Evolutionary conservation across 192 early-diverging fungal genomes (phyloP).

Genomic region (Mortierella antarctica): DNA sequence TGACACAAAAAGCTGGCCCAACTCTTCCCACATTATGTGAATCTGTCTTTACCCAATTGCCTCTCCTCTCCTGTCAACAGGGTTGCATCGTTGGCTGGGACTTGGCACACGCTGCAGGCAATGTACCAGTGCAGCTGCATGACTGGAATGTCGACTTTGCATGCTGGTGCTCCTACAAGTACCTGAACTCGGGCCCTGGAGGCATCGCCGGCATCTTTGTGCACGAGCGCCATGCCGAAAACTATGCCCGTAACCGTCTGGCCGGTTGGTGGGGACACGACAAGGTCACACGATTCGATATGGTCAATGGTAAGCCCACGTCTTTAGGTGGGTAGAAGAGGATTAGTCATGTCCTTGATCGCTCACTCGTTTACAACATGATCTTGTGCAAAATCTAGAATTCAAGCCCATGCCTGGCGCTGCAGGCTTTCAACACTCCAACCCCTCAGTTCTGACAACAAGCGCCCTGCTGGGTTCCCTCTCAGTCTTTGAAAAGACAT

Average conservation of each 20-base stretch:
- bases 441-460: conserved; percentile 84
- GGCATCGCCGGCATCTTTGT: conserved; percentile 94
- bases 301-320: conserved; percentile 71
- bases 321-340: not conserved
- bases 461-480: conserved; percentile 82
- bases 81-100: conserved; percentile 95
- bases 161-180: conserved; percentile 99
- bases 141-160: conserved; percentile 99
- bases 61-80: conserved; percentile 41
- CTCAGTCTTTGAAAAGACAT: conserved; percentile 80
- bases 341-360: not conserved
- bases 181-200: conserved; percentile 97
- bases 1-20: not conserved
- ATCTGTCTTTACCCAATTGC: too few relatives aligned
- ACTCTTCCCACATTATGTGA: too few relatives aligned
- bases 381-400: conserved; percentile 15
- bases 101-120: conserved; percentile 95
- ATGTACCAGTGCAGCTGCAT: conserved; percentile 88
- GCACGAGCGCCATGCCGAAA: conserved; percentile 81
- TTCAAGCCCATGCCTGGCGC: conserved; percentile 87
- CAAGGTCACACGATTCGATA: conserved; percentile 84
- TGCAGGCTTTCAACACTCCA: conserved; percentile 87
- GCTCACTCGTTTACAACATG: not conserved
- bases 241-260: conserved; percentile 67
- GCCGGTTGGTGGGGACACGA: conserved; percentile 97